Base-by-base conservation (phyloP, 2,329 filamentous ascomycete species). In the Exophiala spinifera region DNA sequence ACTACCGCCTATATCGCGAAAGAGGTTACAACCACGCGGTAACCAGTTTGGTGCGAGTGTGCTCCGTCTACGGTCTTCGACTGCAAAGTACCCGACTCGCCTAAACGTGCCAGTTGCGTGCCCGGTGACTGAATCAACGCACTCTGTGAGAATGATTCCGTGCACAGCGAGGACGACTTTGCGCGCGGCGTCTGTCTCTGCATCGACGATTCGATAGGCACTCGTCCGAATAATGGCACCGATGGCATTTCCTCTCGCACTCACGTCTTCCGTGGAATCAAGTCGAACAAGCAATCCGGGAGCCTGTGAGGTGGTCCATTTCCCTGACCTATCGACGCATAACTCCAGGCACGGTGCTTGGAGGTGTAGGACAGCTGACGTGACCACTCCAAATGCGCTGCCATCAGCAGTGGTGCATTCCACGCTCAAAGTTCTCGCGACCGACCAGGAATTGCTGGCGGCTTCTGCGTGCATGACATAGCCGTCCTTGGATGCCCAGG, bases 191-290 rank as follows among this genome's bases (percentile, higher is more conserved):
- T 31, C 51, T 11, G 51, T 4, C 17, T n/a, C 15, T 7, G 15
- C 21, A 19, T 52, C 49, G 8, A 44, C 56, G 28, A 59, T 55
- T 37, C 61, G 57, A 43, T 63, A 64, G 37, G 58, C 54, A 25
- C 52, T 62, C 21, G 61, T 61, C 49, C 60, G 54, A 54, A 62
- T 51, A 57, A 64, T 62, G 4, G 50, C 56, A 17, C 58, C 61
- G 23, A 43, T 2, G 44, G 59, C 37, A 56, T 56, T 49, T 49
- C 53, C 28, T n/a, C 13, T 17, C 6, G 17, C n/a, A 10, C 36
- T 23, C 4, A 53, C 11, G 23, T 46, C 49, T 36, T 57, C 49
- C 11, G 31, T 50, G 1, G 49, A 40, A 33, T 57, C 54, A 2
- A 57, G 39, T 10, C 46, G 49, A 10, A 53, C 49, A 15, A 47